Base-by-base conservation (phyloP, 2,329 filamentous ascomycete genomes). In the Neonectria punicea region DNA sequence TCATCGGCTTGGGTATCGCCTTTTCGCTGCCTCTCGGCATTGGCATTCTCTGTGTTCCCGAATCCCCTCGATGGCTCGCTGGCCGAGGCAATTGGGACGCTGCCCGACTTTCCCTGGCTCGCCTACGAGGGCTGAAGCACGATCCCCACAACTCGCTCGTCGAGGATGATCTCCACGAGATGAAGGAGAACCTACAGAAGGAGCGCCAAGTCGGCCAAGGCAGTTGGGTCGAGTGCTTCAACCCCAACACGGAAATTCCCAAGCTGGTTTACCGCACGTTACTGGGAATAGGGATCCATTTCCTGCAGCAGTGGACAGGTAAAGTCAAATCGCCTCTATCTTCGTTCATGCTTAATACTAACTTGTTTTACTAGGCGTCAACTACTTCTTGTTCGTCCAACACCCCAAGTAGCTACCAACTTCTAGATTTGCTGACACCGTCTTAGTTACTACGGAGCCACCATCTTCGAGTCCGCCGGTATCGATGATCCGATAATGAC, bases 401-500 rank as follows among this genome's bases (percentile, higher is more conserved):
- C 16, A 1, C 44, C 4, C 9, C 7, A 20, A 16, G 6, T 16
- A 16, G 14, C 20, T n/a, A 7, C 4, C 10, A 3, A 2, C 4
- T 50, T 32, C 3, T 13, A n/a, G 9, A 18, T 16, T 32, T 28
- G 8, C 47, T 50, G 18, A 50, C 47, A 11, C n/a, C 2, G 18
- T 10, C 2, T 1, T 11, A 50, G 47, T 34, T 89, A 89, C 78
- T 92, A 91, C 73, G 86, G 86, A n/a, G 87, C 87, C 9, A 87
- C 86, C 10, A 87, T 93, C 73, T 93, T 94, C 77, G 65, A 85
- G 59, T 86, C 89, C 1, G 88, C 90, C 3, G 90, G 90, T 64
- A 84, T 93, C 51, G 77, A 84, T 2, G 90, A 93, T 76, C 87
- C 87, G 18, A 91, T 90, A 71, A 81, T 88, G 62, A 90, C 87